Conservation (phyloP, 2,329 filamentous ascomycete genomes). For the Leptodontidium sp. region DNA sequence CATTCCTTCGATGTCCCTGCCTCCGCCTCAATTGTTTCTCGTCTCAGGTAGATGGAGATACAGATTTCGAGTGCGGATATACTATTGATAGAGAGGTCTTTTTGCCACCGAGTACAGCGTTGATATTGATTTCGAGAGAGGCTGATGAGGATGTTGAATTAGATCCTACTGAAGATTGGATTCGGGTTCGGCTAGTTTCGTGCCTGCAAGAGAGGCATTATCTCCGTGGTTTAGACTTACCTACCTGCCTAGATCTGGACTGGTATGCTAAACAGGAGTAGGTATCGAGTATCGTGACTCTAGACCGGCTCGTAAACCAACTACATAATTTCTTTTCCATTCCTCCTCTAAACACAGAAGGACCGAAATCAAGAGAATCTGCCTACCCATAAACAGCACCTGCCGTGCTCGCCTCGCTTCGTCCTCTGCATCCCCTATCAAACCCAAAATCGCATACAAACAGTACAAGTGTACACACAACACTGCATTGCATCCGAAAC, state of each 20-base stretch:
- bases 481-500: not conserved
- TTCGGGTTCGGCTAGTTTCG: not conserved
- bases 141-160: not conserved
- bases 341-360: not conserved
- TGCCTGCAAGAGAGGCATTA: not conserved
- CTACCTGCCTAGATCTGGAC: not conserved
- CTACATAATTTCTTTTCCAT: too few species aligned
- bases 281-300: not conserved
- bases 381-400: slow-evolving; percentile 4
- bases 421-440: too few species aligned
- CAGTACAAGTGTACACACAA: not conserved
- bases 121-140: not conserved
- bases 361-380: not conserved
- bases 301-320: not conserved
- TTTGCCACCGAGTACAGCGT: not conserved
- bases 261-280: not conserved
- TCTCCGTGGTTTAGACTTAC: not conserved
- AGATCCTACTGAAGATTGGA: not conserved
- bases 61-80: not conserved
- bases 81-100: slow-evolving; percentile 8
- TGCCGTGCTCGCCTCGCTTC: not conserved
- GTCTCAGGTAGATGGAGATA: not conserved
- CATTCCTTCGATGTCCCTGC: not conserved
- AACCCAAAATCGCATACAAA: not conserved
- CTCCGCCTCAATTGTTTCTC: not conserved